phyloP scores from a whole-genome alignment of 768 basidiomycete genomes.

The Lactarius hatsudake region DNA sequence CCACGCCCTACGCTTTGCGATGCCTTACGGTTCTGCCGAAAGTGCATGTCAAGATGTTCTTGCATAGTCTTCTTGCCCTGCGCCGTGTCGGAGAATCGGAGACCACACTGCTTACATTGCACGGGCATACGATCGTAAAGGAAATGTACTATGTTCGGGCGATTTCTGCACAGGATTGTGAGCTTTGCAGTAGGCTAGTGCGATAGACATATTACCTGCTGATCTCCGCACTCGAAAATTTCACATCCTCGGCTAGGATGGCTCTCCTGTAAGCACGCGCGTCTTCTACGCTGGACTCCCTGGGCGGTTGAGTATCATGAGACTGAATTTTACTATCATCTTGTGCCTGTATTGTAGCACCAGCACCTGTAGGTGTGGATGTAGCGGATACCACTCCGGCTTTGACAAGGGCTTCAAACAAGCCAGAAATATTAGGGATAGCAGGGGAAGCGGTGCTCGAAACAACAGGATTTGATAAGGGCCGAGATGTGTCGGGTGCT shows the following conservation, averaged over 20 bases:
- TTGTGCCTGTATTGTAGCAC: conserved; percentile 34
- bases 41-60: conserved; percentile 95
- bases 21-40: conserved; percentile 85
- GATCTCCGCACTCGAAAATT: conserved; percentile 67
- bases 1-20: conserved; percentile 78
- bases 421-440: conserved; percentile 45
- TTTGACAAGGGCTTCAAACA: conserved; percentile 68
- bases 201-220: conserved; percentile 46
- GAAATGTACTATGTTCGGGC: conserved; percentile 58
- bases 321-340: conserved; percentile 29
- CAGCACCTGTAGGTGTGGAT: conserved; percentile 50
- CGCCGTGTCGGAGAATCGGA: conserved; percentile 74
- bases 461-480: conserved; percentile 29
- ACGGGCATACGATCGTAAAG: conserved; percentile 72
- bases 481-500: conserved; percentile 4
- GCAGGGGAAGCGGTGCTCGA: conserved; percentile 27
- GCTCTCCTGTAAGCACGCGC: conserved; percentile 56
- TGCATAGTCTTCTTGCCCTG: conserved; percentile 75
- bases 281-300: conserved; percentile 47
- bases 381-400: conserved; percentile 70
- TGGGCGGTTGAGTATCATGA: conserved; percentile 35
- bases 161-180: conserved; percentile 42
- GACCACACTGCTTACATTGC: conserved; percentile 92
- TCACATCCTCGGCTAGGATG: conserved; percentile 58
- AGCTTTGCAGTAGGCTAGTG: background rate